phyloP scores from a whole-genome alignment of 257 asterid genomes.

The Scutellaria baicalensis region DNA sequence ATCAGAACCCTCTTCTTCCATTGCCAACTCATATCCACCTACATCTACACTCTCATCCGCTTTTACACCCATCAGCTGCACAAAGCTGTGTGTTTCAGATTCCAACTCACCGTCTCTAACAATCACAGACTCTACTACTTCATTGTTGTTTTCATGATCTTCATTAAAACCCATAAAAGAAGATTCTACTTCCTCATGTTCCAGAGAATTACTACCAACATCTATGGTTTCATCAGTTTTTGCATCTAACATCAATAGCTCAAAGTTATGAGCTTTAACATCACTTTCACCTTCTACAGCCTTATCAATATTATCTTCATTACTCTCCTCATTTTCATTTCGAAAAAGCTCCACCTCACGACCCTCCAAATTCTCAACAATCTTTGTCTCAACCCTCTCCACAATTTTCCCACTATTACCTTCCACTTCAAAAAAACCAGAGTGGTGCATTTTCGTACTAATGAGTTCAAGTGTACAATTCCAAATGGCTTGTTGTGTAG shows the following conservation, averaged over 20 bases:
- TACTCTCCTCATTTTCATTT: not conserved
- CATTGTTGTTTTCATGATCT: not conserved
- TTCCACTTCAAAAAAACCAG: slow-evolving; percentile 18
- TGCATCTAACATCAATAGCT: slow-evolving; percentile 8
- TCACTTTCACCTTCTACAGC: slow-evolving; percentile 12
- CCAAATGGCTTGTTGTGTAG: slow-evolving; percentile 21
- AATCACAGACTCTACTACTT: slow-evolving; percentile 10
- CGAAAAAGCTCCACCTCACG: not conserved
- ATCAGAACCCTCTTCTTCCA: slow-evolving; percentile 7
- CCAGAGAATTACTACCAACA: not conserved
- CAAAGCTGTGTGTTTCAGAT: not conserved
- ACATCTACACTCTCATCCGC: slow-evolving; percentile 13
- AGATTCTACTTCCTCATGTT: slow-evolving; percentile 2
- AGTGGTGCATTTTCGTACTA: slow-evolving; percentile 7
- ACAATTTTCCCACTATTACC: not conserved
- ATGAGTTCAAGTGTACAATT: slow-evolving; percentile 25
- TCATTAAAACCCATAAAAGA: not conserved
- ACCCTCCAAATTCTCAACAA: slow-evolving; percentile 7
- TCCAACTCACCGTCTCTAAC: slow-evolving; percentile 5
- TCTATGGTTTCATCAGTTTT: slow-evolving; percentile 17
- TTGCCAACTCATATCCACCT: slow-evolving; percentile 7
- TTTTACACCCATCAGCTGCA: slow-evolving; percentile 12
- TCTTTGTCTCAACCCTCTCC: slow-evolving; percentile 14
- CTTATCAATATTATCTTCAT: not conserved
- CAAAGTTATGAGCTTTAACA: not conserved